Conservation (phyloP, 768 basidiomycete species). For the Trametes gibbosa region DNA sequence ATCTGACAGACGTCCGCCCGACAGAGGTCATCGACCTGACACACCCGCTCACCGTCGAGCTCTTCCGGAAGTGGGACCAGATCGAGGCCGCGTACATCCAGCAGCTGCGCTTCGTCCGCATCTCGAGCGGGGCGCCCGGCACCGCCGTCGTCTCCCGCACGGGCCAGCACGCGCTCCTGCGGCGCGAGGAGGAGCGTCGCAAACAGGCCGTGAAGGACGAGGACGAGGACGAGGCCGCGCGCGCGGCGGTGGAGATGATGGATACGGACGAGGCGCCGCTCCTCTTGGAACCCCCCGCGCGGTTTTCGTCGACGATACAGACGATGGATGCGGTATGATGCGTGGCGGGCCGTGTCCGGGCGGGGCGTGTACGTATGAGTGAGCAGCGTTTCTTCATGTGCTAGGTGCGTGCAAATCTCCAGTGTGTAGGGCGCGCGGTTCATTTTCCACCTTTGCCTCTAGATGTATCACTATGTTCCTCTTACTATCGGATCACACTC, state of each 20-base stretch:
- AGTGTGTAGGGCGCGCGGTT: background rate
- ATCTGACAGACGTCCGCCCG: too few relatives aligned
- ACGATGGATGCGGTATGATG: constrained; percentile 33
- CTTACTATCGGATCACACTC: background rate
- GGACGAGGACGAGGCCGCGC: background rate
- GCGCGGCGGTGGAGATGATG: constrained; percentile 20
- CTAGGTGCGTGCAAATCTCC: background rate
- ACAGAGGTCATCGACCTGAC: constrained; percentile 81
- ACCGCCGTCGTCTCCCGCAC: constrained; percentile 51
- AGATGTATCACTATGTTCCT: constrained; percentile 1
- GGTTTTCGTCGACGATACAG: constrained; percentile 38
- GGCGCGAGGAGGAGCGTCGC: constrained; percentile 6
- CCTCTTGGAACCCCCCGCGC: constrained; percentile 30
- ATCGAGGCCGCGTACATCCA: constrained; percentile 69
- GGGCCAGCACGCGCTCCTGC: constrained; percentile 52
- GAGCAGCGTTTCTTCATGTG: constrained; percentile 14
- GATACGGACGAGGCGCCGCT: constrained; percentile 29
- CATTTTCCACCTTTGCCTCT: background rate
- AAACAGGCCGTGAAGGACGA: background rate
- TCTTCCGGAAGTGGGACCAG: constrained; percentile 80
- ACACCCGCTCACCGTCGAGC: constrained; percentile 60
- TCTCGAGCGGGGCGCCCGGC: constrained; percentile 55
- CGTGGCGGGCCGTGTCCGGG: too few relatives aligned
- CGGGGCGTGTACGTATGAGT: too few relatives aligned
- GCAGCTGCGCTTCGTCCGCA: constrained; percentile 72